Percentiles rank a stretch among this genome's conserved stretches.
Evolutionary conservation across 208 protist species (phyloP).

Genomic region (Leptomonas pyrrhocoris): DNA sequence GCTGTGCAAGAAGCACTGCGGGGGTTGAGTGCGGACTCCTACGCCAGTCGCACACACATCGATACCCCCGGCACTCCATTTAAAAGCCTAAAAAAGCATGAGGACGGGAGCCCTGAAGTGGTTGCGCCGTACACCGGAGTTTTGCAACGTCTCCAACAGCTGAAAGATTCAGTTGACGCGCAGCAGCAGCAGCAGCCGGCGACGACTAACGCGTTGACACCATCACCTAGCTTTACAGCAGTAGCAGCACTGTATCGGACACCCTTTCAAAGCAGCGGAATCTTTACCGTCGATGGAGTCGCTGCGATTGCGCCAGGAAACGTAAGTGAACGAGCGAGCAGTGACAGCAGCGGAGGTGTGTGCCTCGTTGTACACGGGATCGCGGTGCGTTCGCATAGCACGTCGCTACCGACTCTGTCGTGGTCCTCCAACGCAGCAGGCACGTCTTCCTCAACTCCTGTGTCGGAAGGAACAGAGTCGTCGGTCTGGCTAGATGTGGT

Average conservation of each 20-base stretch:
- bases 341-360: not conserved
- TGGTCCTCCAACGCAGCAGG: not conserved
- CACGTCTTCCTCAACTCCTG: too few species aligned
- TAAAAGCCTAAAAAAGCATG: not conserved
- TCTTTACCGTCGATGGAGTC: not conserved
- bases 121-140: conserved; percentile 10
- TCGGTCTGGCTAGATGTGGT: conserved; percentile 25
- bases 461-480: not conserved
- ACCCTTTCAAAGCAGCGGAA: not conserved
- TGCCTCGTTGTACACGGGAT: conserved; percentile 53
- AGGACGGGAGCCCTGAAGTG: not conserved
- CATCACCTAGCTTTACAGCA: not conserved
- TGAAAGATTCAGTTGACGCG: not conserved
- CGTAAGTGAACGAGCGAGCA: not conserved
- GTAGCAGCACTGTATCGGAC: too few species aligned
- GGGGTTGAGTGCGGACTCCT: not conserved
- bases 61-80: not conserved
- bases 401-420: not conserved
- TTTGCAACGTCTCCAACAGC: not conserved
- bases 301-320: not conserved
- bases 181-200: not conserved
- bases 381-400: conserved; percentile 42
- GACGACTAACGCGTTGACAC: not conserved
- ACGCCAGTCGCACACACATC: not conserved
- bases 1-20: conserved; percentile 15